Base-by-base conservation (phyloP, 2,329 filamentous ascomycete species). In the Apiospora phragmitis region DNA sequence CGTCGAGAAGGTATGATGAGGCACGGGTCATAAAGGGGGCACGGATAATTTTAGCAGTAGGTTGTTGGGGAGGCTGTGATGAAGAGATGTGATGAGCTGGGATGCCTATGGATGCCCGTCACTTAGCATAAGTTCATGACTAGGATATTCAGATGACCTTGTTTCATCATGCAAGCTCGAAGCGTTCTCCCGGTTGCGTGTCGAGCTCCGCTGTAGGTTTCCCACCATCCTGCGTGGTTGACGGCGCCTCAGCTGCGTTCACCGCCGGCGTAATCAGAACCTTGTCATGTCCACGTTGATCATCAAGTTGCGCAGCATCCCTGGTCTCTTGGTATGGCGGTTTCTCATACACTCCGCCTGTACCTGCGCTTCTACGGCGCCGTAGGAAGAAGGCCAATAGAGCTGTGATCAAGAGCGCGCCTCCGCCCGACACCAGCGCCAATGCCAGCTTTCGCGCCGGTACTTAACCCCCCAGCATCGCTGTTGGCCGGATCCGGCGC, bases 371-470 rank as follows among this genome's bases (percentile, higher is more conserved):
- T 42, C 9, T 65, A 41, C 62, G 62, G 24, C 62, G 62, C 8
- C 35, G 29, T 8, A 65, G 35, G 29, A 79, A 76, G 70, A 77
- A 76, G 9, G n/a, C 73, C 14, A 77, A 47, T 24, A 71, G 75
- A 32, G 69, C 75, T 8, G 79, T 69, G 21, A 72, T 51, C 42
- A 71, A 74, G 24, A 78, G 43, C 3, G 68, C 77, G 4, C 68
- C 79, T 11, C 80, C 55, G 5, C 74, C 74, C 74, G 12, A 77
- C 77, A 41, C 80, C 81, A 5, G 79, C 76, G 4, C 79, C 80
- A 49, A 81, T 79, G 14, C 80, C 81, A n/a, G 77, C 81, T 49
- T 78, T 75, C 11, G 78, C 78, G 26, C 80, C 81, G 9, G 74
- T 77, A 18, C 76, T 76, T 21, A 80, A 72, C 16, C 75, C 76